Evolutionary conservation across 768 basidiomycete species (phyloP).

Genomic region (Phallus indusiatus): DNA sequence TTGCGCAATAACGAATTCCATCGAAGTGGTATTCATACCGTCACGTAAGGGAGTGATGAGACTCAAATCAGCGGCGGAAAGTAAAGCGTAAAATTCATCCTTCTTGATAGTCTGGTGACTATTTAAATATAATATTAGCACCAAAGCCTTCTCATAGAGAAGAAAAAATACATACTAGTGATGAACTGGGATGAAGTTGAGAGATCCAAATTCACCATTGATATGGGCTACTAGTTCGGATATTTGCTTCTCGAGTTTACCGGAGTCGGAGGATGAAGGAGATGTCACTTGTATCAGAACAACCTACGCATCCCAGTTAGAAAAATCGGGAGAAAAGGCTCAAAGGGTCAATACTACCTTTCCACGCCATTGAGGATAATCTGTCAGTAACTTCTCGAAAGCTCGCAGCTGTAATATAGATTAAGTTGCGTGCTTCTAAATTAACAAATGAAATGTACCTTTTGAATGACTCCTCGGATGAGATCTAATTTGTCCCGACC

Average conservation of each 20-base stretch:
- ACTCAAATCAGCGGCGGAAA: conserved; percentile 87
- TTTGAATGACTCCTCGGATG: conserved; percentile 97
- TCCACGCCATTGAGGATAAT: conserved; percentile 93
- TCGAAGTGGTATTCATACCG: conserved; percentile 98
- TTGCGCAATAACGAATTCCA: conserved; percentile 97
- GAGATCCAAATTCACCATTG: conserved; percentile 88
- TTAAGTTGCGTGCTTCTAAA: not conserved
- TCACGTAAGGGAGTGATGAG: conserved; percentile 94
- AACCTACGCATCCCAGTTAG: conserved; percentile 25
- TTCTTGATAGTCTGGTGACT: conserved; percentile 97
- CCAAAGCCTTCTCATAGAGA: not conserved
- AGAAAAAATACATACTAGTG: conserved; percentile 66
- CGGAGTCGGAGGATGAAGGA: conserved; percentile 84
- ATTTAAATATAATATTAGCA: not conserved
- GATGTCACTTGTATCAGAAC: conserved; percentile 77
- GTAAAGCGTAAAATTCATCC: conserved; percentile 94
- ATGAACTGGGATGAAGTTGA: conserved; percentile 95
- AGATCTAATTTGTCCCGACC: conserved; percentile 96
- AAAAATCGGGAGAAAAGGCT: not conserved
- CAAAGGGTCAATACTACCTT: conserved; percentile 57
- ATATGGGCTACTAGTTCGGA: conserved; percentile 92
- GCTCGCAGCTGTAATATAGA: conserved; percentile 61
- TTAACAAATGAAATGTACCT: conserved; percentile 36
- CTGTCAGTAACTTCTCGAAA: conserved; percentile 86
- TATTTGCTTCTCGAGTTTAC: conserved; percentile 87